A percentile compares a stretch with the other conserved stretches of the same genome.
Conservation (phyloP, 2,329 filamentous ascomycete genomes). For the Myriangium duriaei region DNA sequence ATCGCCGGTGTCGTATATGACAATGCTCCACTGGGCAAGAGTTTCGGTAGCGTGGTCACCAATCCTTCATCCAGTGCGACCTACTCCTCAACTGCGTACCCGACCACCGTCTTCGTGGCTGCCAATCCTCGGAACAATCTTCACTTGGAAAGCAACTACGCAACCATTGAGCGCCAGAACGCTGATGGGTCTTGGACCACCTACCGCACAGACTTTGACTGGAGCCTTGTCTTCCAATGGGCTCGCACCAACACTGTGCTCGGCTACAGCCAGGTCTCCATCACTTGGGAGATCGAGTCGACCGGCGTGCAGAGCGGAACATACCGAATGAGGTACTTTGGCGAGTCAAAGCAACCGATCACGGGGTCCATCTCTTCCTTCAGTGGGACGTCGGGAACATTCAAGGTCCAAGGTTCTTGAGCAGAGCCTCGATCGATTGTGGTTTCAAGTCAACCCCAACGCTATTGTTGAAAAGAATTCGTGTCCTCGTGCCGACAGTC, state of each 20-base stretch:
- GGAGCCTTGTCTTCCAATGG: constrained; percentile 75
- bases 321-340: constrained; percentile 68
- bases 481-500: too few relatives aligned
- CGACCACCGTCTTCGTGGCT: constrained; percentile 62
- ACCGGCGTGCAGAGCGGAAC: constrained; percentile 46
- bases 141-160: constrained; percentile 63
- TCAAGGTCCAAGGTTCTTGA: neutral
- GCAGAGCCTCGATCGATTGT: too few relatives aligned
- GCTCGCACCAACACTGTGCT: constrained; percentile 54
- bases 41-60: constrained; percentile 55
- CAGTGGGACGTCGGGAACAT: neutral
- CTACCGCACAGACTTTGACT: constrained; percentile 65
- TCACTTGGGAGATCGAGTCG: constrained; percentile 60
- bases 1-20: constrained; percentile 72
- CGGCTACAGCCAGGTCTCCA: constrained; percentile 64
- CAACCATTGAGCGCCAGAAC: constrained; percentile 55
- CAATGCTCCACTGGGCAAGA: constrained; percentile 48
- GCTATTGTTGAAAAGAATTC: too few relatives aligned
- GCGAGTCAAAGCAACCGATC: constrained; percentile 54
- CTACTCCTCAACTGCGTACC: constrained; percentile 45
- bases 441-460: too few relatives aligned
- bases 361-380: neutral
- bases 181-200: constrained; percentile 44
- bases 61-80: constrained; percentile 38
- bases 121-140: constrained; percentile 88